A percentile compares a stretch with the other conserved stretches of the same genome.
Evolutionary conservation across 495 filamentous ascomycete genomes (phyloP).

Genomic region (Glutinoglossum americanum): DNA sequence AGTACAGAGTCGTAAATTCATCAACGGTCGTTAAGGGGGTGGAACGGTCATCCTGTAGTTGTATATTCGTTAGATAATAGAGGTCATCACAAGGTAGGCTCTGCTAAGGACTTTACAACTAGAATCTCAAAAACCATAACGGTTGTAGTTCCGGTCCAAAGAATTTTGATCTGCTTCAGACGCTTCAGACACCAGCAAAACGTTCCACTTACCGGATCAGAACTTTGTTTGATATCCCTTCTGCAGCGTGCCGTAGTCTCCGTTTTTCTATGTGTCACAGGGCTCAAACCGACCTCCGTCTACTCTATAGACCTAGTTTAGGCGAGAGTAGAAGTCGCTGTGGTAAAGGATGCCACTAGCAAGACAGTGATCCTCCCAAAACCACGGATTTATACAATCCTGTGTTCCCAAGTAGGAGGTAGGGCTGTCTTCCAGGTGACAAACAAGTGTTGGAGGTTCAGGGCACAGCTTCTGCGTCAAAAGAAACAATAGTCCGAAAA

Average conservation of each 20-base stretch:
- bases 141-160: background rate
- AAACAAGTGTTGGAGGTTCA: background rate
- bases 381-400: background rate
- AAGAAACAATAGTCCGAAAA: background rate
- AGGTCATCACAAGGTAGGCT: background rate
- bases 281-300: background rate
- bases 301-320: background rate
- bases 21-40: background rate
- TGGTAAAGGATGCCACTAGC: background rate
- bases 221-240: constrained; percentile 1
- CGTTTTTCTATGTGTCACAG: background rate
- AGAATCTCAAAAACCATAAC: background rate
- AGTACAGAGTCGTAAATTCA: background rate
- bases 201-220: background rate
- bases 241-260: background rate
- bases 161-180: background rate
- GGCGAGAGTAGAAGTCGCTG: background rate
- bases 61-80: background rate
- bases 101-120: background rate
- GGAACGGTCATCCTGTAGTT: background rate
- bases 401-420: background rate
- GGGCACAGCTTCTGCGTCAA: background rate
- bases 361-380: background rate
- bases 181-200: background rate
- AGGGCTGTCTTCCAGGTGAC: background rate